A percentile compares a stretch with the other conserved stretches of the same genome.
These are phyloP conservation scores for Simplicillium sp. DNA, from an alignment of 2,329 filamentous ascomycete genomes.

Conservation along the genomic window DNA sequence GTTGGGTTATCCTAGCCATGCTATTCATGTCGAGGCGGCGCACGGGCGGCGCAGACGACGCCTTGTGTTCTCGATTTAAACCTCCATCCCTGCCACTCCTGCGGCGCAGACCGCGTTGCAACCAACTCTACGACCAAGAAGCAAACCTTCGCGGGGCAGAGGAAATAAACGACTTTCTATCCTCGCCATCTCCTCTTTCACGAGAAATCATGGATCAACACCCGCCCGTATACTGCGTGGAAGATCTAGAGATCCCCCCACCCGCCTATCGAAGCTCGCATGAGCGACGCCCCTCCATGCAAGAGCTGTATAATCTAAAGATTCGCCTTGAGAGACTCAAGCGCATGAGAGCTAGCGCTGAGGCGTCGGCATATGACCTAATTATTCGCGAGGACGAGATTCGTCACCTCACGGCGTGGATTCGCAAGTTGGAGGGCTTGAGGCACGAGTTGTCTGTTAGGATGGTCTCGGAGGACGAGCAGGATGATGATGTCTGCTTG, in stretches of 20 bases:
- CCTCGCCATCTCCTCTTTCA: not conserved
- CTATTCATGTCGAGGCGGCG: too few relatives aligned
- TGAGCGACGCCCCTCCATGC: not conserved
- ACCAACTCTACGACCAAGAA: too few relatives aligned
- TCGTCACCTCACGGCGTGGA: constrained; percentile 7
- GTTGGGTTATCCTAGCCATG: too few relatives aligned
- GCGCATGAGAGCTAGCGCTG: not conserved
- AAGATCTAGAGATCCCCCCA: constrained; percentile 7
- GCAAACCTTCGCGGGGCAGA: too few relatives aligned
- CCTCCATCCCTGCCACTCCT: too few relatives aligned
- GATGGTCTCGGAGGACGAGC: not conserved
- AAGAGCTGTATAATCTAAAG: constrained; percentile 2
- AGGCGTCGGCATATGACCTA: constrained; percentile 1
- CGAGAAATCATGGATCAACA: not conserved
- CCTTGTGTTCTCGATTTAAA: too few relatives aligned
- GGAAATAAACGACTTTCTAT: too few relatives aligned
- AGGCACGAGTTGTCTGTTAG: not conserved
- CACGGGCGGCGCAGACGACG: too few relatives aligned
- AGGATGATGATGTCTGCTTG: not conserved
- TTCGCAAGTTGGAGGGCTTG: constrained; percentile 6
- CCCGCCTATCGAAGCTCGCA: constrained; percentile 6
- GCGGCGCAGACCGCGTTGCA: too few relatives aligned
- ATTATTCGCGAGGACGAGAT: constrained; percentile 7
- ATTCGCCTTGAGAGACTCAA: constrained; percentile 2
- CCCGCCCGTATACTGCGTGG: constrained; percentile 7